Evolutionary conservation across 768 basidiomycete genomes (phyloP).

Genomic region (Lenzites betulinus): DNA sequence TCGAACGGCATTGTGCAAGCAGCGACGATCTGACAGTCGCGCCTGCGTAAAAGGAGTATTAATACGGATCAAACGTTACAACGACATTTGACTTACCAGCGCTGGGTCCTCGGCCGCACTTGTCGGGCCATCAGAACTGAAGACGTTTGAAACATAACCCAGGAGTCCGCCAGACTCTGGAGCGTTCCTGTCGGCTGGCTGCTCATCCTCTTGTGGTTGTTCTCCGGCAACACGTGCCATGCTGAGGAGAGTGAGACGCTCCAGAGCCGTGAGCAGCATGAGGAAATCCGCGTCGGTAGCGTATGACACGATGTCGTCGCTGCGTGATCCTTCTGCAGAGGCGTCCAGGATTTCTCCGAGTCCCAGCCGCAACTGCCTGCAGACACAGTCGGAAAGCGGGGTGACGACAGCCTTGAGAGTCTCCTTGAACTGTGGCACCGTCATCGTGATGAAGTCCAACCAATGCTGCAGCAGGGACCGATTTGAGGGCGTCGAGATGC

Average conservation of each 20-base stretch:
- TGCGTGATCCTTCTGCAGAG: slow-evolving; percentile 38
- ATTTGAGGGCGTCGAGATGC: slow-evolving; percentile 68
- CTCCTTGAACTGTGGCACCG: slow-evolving; percentile 82
- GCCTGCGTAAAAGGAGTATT: slow-evolving; percentile 42
- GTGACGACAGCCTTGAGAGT: slow-evolving; percentile 64
- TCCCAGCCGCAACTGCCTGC: slow-evolving; percentile 61
- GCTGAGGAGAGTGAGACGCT: slow-evolving; percentile 77
- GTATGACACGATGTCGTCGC: slow-evolving; percentile 46
- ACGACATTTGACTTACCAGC: slow-evolving; percentile 44
- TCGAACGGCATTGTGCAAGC: slow-evolving; percentile 80
- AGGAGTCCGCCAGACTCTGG: slow-evolving; percentile 69
- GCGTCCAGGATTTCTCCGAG: slow-evolving; percentile 57
- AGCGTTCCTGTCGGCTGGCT: slow-evolving; percentile 51
- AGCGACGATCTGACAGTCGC: slow-evolving; percentile 73
- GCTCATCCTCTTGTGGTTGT: slow-evolving; percentile 58
- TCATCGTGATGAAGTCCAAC: slow-evolving; percentile 95
- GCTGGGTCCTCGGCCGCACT: slow-evolving; percentile 54
- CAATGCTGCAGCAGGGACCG: slow-evolving; percentile 88
- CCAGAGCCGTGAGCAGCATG: slow-evolving; percentile 82
- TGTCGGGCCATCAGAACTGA: slow-evolving; percentile 67
- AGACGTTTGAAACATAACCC: slow-evolving; percentile 90
- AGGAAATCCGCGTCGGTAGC: slow-evolving; percentile 81
- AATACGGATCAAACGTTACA: not conserved
- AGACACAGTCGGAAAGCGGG: slow-evolving; percentile 79
- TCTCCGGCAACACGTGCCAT: slow-evolving; percentile 58